Evolutionary conservation across 805 yeast genomes (phyloP).

Genomic region (Teunomyces pallodes): DNA sequence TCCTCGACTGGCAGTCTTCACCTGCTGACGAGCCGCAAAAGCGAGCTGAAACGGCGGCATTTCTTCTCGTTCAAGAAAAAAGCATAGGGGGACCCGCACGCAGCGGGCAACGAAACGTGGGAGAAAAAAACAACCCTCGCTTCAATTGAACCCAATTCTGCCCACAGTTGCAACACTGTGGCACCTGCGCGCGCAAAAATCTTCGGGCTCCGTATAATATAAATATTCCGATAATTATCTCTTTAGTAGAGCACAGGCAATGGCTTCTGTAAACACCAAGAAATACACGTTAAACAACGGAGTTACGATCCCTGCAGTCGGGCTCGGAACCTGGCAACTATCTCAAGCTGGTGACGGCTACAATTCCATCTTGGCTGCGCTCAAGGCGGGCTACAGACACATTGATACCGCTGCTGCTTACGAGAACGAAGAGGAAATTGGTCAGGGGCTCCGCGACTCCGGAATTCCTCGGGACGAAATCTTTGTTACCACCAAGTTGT

Average conservation of each 20-base stretch:
- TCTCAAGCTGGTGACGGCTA: conserved; percentile 52
- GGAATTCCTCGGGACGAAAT: conserved; percentile 64
- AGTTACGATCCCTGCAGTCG: conserved; percentile 59
- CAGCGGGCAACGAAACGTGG: too few relatives aligned
- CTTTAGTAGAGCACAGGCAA: neutral
- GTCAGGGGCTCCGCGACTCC: conserved; percentile 50
- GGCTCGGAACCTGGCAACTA: conserved; percentile 68
- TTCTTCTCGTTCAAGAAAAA: neutral
- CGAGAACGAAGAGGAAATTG: conserved; percentile 64
- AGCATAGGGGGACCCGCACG: too few relatives aligned
- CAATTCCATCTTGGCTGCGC: conserved; percentile 58
- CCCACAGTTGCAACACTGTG: neutral
- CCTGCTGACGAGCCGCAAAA: conserved; percentile 1
- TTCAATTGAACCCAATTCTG: neutral
- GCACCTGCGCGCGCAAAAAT: too few relatives aligned
- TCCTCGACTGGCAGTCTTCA: conserved; percentile 5
- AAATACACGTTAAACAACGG: conserved; percentile 58
- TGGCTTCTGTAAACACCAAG: conserved; percentile 9
- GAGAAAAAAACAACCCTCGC: too few relatives aligned
- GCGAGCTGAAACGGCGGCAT: neutral
- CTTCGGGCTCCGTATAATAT: too few relatives aligned
- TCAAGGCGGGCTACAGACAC: conserved; percentile 68
- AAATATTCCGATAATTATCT: too few relatives aligned
- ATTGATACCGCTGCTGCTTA: conserved; percentile 76
- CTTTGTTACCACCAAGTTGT: conserved; percentile 70